Percentiles rank a stretch among this genome's conserved stretches.
These are phyloP conservation scores for Ustilaginoidea virens DNA, from an alignment of 2,329 filamentous ascomycete genomes.

Conservation along the genomic window DNA sequence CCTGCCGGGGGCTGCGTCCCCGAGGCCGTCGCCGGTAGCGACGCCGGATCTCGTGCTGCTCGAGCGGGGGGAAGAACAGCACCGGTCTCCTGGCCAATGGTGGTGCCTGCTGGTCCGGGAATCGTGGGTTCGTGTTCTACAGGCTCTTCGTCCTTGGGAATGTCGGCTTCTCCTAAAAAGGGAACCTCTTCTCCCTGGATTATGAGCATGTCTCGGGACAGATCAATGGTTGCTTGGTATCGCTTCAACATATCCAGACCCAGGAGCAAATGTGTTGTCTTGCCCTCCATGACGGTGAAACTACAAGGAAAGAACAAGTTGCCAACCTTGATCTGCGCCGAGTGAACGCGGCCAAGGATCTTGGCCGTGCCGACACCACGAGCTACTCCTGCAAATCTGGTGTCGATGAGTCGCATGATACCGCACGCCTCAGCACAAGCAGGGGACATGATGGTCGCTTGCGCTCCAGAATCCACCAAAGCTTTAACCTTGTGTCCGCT, in stretches of 20 bases:
- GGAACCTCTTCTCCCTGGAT: conserved; percentile 80
- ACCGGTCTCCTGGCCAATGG: conserved; percentile 71
- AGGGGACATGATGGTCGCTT: conserved; percentile 98
- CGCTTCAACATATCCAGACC: conserved; percentile 95
- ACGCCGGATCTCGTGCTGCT: conserved; percentile 8
- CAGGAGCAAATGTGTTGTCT: conserved; percentile 82
- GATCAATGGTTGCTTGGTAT: conserved; percentile 84
- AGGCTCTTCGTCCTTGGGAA: conserved; percentile 71
- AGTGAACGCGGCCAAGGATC: conserved; percentile 90
- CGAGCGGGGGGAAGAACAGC: conserved; percentile 36
- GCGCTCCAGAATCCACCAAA: conserved; percentile 91
- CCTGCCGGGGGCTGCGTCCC: conserved; percentile 8
- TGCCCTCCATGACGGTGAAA: conserved; percentile 99
- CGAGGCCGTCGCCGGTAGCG: conserved; percentile 6
- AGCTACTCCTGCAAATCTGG: conserved; percentile 79
- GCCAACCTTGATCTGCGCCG: conserved; percentile 88
- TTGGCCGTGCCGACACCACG: conserved; percentile 87
- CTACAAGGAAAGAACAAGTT: conserved; percentile 77
- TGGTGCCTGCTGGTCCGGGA: conserved; percentile 72
- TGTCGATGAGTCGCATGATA: conserved; percentile 92
- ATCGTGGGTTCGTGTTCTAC: conserved; percentile 69
- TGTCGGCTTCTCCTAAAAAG: conserved; percentile 85
- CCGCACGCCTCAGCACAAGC: conserved; percentile 79
- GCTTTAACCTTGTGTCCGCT: conserved; percentile 89
- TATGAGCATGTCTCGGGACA: conserved; percentile 68